Base-by-base conservation (phyloP, 2,329 filamentous ascomycete genomes). In the Epicoccum sorghinum region DNA sequence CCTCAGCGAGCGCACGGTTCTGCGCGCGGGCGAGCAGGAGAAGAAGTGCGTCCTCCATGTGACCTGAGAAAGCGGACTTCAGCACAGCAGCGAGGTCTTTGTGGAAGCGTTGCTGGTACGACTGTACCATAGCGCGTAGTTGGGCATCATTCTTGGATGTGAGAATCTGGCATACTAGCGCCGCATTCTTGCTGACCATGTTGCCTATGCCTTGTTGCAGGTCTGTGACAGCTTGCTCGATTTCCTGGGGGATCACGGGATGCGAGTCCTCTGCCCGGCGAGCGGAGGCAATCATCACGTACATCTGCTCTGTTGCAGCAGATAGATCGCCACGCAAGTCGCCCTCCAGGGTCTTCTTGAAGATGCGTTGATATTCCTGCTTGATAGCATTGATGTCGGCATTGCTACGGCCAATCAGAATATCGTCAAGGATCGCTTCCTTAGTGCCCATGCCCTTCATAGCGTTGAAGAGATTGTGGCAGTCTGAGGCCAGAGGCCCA, bases 371-470 rank as follows among this genome's bases (percentile, higher is more conserved):
- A 72, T 96, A 98, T 14, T 86, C 83, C 41, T 80, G 75, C 78
- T 96, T 96, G 80, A 99, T 97, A 35, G 90, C 91, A 48, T 85
- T 83, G 35, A 99, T 80, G 66, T 98, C 93, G 30, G 92, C 91
- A 68, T 98, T 98, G 32, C 87, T 89, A 32, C 93, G 85, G 7
- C 87, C 83, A 4, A 97, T 83, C 2, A 98, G 82, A 5, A 96
- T 83, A 64, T 98, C 93, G 71, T 96, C 95, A 44, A 99, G 81
- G 1, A 95, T 81, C 49, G 80, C 79, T 70, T 98, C 93, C 66
- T 96, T 96, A 0, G 93, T 98, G 7, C 95, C 95, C 0, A 86
- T 72, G 0, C 93, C 92, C 43, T 86, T 81, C 78, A 96, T 86
- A 1, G 91, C 88, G 1, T 88, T 81, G 67, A 87, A 81, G 7